These are phyloP conservation scores for Cordia subcordata DNA, from an alignment of 257 asterid species.

Conservation along the genomic window DNA sequence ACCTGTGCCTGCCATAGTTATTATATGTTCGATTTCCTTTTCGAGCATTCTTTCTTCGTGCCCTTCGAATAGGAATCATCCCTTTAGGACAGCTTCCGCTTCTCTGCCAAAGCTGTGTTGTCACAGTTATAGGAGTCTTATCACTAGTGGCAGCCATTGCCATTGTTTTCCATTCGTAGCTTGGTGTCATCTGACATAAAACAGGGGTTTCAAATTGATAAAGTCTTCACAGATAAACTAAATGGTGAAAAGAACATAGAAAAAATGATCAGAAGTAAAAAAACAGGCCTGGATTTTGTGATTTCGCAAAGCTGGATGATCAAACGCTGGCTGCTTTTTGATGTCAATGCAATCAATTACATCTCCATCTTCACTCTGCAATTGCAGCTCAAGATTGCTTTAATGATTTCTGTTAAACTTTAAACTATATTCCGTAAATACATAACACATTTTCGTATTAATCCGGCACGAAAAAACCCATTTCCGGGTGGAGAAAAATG, in stretches of 20 bases:
- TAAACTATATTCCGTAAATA: too few relatives aligned
- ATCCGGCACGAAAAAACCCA: too few relatives aligned
- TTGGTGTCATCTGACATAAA: background rate
- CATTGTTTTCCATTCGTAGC: constrained; percentile 29
- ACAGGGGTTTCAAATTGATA: too few relatives aligned
- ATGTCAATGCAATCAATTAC: background rate
- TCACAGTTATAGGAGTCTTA: constrained; percentile 22
- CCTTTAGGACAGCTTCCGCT: constrained; percentile 62
- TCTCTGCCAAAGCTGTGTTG: constrained; percentile 73
- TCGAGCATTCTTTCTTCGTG: constrained; percentile 51
- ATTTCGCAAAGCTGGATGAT: background rate
- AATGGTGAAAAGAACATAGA: background rate
- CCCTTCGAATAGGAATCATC: constrained; percentile 75
- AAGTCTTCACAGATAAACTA: background rate
- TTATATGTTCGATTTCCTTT: constrained; percentile 53
- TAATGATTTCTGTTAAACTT: too few relatives aligned
- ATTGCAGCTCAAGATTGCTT: too few relatives aligned
- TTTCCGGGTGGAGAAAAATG: too few relatives aligned
- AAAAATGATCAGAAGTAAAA: too few relatives aligned
- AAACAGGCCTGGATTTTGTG: background rate
- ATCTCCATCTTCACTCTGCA: background rate
- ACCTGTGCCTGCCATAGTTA: too few relatives aligned
- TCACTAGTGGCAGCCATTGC: background rate
- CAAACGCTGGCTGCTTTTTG: background rate
- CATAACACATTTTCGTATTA: too few relatives aligned